Evolutionary conservation across 2,329 filamentous ascomycete genomes (phyloP).

Genomic region (Diplodia scrobiculata): DNA sequence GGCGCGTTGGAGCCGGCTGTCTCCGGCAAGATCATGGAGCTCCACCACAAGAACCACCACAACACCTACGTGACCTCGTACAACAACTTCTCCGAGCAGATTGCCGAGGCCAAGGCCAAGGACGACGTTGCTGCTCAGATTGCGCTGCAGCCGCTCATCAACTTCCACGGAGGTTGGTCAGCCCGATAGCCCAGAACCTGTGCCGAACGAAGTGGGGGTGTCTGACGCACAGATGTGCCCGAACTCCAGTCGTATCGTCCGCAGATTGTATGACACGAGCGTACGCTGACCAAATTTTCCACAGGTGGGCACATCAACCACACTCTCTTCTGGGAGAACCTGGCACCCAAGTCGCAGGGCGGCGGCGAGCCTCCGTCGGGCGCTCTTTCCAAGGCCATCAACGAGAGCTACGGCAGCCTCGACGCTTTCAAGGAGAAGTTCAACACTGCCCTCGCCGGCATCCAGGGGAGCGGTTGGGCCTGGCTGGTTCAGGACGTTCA

Average conservation of each 20-base stretch:
- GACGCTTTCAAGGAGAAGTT: constrained; percentile 64
- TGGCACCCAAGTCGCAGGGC: constrained; percentile 66
- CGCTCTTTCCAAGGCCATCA: constrained; percentile 60
- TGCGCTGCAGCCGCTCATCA: constrained; percentile 61
- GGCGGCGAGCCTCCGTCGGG: constrained; percentile 66
- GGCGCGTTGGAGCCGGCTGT: constrained; percentile 84
- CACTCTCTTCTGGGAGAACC: constrained; percentile 69
- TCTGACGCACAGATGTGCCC: constrained; percentile 11
- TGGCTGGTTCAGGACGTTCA: constrained; percentile 65
- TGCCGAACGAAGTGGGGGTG: not conserved
- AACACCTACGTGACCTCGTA: constrained; percentile 89
- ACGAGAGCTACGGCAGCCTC: constrained; percentile 61
- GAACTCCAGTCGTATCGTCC: not conserved
- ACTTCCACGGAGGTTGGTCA: constrained; percentile 63
- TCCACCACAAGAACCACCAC: constrained; percentile 93
- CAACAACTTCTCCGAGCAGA: constrained; percentile 76
- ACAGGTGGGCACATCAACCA: constrained; percentile 66
- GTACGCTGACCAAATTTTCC: not conserved
- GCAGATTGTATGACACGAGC: not conserved
- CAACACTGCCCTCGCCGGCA: constrained; percentile 64
- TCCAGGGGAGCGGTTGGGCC: constrained; percentile 67
- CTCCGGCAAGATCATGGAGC: constrained; percentile 92
- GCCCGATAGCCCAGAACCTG: not conserved
- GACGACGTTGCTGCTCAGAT: constrained; percentile 59
- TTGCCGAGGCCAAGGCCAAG: constrained; percentile 59